A percentile compares a stretch with the other conserved stretches of the same genome.
These are phyloP conservation scores for Coemansia sp. DNA, from an alignment of 371 early-diverging fungal genomes.

Conservation along the genomic window DNA sequence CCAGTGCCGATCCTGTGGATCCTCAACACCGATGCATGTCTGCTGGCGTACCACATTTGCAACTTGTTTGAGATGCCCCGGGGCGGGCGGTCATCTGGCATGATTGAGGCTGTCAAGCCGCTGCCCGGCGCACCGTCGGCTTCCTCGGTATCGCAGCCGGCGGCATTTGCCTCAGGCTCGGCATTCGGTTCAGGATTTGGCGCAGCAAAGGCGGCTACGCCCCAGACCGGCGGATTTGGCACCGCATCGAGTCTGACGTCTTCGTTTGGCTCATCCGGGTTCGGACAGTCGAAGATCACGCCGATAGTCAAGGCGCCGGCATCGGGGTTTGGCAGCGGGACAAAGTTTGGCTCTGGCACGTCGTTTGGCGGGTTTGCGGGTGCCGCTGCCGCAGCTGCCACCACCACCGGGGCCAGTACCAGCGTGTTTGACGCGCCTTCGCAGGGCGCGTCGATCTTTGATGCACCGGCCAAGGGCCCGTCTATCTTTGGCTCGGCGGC, in stretches of 20 bases:
- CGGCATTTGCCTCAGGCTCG: slow-evolving; percentile 17
- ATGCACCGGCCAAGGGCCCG: slow-evolving; percentile 12
- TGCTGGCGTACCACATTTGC: slow-evolving; percentile 43
- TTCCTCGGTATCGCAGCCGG: not conserved
- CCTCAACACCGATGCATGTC: slow-evolving; percentile 47
- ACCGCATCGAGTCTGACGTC: too few relatives aligned
- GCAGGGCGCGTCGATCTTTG: slow-evolving; percentile 30
- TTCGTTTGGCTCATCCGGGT: slow-evolving; percentile 2
- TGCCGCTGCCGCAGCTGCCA: not conserved
- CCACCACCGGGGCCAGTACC: not conserved
- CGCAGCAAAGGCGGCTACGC: not conserved
- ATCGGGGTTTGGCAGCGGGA: slow-evolving; percentile 29
- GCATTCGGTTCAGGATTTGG: slow-evolving; percentile 16
- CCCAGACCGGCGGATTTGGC: not conserved
- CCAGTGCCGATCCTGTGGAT: slow-evolving; percentile 52
- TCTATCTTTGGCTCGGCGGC: slow-evolving; percentile 10
- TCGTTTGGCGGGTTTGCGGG: slow-evolving; percentile 25
- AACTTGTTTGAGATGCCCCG: slow-evolving; percentile 41
- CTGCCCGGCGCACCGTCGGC: slow-evolving; percentile 6
- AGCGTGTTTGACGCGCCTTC: slow-evolving; percentile 32
- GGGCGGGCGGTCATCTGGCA: slow-evolving; percentile 19
- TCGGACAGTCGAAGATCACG: slow-evolving; percentile 12
- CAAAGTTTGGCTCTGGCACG: slow-evolving; percentile 10
- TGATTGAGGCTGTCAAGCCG: slow-evolving; percentile 28
- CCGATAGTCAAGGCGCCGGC: slow-evolving; percentile 26